Percentiles rank a stretch among this genome's conserved stretches.
Evolutionary conservation across 1,284 basidiomycete genomes (phyloP).

Genomic region (Inonotus obliquus): DNA sequence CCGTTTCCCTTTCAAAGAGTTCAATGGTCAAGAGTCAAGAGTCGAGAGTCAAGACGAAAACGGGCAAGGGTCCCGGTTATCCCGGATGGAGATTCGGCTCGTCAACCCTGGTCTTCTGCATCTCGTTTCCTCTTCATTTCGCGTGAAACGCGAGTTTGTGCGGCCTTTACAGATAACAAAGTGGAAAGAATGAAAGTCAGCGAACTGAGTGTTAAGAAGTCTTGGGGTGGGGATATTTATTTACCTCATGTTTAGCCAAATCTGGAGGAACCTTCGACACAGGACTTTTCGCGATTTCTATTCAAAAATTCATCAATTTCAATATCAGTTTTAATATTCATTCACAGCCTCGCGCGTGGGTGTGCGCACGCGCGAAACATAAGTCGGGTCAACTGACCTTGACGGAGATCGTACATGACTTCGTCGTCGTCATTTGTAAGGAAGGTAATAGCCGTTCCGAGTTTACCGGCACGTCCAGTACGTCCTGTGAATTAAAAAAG

Average conservation of each 20-base stretch:
- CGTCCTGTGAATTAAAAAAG: conserved; percentile 53
- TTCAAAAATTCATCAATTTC: background rate
- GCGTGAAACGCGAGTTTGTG: conserved; percentile 81
- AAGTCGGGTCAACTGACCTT: conserved; percentile 53
- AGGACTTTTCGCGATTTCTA: conserved; percentile 90
- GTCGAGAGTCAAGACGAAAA: too few species aligned
- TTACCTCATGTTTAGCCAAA: conserved; percentile 76
- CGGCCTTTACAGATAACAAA: conserved; percentile 39
- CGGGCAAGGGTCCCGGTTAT: too few species aligned
- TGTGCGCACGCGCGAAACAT: background rate
- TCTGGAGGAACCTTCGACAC: conserved; percentile 87
- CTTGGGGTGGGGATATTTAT: background rate
- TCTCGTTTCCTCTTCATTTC: conserved; percentile 92
- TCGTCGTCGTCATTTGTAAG: conserved; percentile 94
- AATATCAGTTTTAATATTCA: too few species aligned
- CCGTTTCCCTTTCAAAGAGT: too few species aligned
- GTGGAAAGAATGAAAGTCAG: background rate
- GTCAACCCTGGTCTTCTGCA: conserved; percentile 61
- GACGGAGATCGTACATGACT: conserved; percentile 90
- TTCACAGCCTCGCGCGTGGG: too few species aligned
- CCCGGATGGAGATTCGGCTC: too few species aligned
- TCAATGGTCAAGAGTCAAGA: too few species aligned
- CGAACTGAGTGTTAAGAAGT: background rate
- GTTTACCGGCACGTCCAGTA: conserved; percentile 96
- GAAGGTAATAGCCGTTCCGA: conserved; percentile 92